Conservation (phyloP, 2,329 filamentous ascomycete genomes). For the Sporothrix brasiliensis region DNA sequence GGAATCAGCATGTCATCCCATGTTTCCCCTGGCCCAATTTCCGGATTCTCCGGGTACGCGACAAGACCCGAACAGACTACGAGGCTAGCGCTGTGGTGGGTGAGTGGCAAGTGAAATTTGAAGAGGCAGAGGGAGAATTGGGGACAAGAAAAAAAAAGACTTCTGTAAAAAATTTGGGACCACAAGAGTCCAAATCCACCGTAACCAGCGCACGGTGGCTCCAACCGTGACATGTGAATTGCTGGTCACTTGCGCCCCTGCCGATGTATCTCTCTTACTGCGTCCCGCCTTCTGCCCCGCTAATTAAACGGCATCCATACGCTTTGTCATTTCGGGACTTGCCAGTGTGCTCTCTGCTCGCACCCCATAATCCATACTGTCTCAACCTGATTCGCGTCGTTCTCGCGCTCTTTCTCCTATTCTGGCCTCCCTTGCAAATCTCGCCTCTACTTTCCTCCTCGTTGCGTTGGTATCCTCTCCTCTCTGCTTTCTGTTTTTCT, state of each 20-base stretch:
- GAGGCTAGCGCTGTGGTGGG: neutral
- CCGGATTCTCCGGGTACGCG: constrained; percentile 32
- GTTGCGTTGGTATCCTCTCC: constrained; percentile 29
- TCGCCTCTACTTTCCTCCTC: constrained; percentile 28
- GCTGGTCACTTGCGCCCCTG: constrained; percentile 24
- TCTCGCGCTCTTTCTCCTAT: constrained; percentile 14
- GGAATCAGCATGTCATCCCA: constrained; percentile 28
- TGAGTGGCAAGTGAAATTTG: constrained; percentile 1
- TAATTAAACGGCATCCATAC: constrained; percentile 29
- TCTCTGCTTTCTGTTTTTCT: constrained; percentile 8
- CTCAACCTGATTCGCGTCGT: constrained; percentile 9
- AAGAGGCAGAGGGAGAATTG: neutral
- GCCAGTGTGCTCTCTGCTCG: constrained; percentile 17
- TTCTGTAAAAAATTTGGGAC: constrained; percentile 17
- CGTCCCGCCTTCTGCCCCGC: constrained; percentile 17
- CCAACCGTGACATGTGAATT: neutral
- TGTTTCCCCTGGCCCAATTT: constrained; percentile 31
- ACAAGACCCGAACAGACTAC: constrained; percentile 18
- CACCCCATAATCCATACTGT: constrained; percentile 7
- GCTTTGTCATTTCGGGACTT: constrained; percentile 1
- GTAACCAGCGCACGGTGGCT: constrained; percentile 1
- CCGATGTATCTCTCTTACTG: constrained; percentile 2
- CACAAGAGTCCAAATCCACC: neutral
- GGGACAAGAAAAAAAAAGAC: neutral
- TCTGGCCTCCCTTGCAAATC: constrained; percentile 23